Base-by-base conservation (phyloP, 2,329 filamentous ascomycete genomes). In the Paraconiothyrium sp. region DNA sequence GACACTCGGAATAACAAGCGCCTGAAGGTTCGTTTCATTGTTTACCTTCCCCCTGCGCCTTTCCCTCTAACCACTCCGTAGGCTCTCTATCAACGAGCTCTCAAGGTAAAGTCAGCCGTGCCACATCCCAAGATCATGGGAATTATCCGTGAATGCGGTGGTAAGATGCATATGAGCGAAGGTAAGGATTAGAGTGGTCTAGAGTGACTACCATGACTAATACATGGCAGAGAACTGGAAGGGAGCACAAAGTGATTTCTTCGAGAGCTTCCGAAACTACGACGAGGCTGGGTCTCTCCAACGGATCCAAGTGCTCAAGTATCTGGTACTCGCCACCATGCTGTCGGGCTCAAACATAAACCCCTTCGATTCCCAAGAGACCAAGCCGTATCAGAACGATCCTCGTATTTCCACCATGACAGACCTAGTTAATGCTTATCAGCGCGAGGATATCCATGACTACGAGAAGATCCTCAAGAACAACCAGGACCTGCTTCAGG, bases 161-260 rank as follows among this genome's bases (percentile, higher is more conserved):
- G 95, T 71, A 99, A 99, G 84, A 99, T 99, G 95, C 94, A 98
- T 83, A 98, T 99, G 95, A 95, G 92, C 78, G 95, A 99, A 84
- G 82, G 82, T 80, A 78, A 73, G 71, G 56, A 61, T 20, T 47
- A 50, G n/a, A 55, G 35, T 32, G 55, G 52, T 61, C 48, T 50
- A 67, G 61, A 67, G 58, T 59, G 44, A 20, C 61, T 58, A 46
- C 41, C 58, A 50, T 62, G 61, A 68, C 71, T 75, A 71, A 76
- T 67, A 37, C 30, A 56, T 60, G 32, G 47, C 67, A 85, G 95
- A 98, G 82, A 98, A 98, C 78, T 99, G 95, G 95, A 93, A 95
- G 78, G 92, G 94, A 74, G 95, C 95, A 0, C 94, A 98, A 80
- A 94, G 90, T 71, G 95, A 98, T 82, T 99, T 99, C 80, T 97